Evolutionary conservation across 306 rosid genomes (phyloP), one percentile per base, ranked within the genome.

Genomic region (Pterocarpus santalinus): DNA sequence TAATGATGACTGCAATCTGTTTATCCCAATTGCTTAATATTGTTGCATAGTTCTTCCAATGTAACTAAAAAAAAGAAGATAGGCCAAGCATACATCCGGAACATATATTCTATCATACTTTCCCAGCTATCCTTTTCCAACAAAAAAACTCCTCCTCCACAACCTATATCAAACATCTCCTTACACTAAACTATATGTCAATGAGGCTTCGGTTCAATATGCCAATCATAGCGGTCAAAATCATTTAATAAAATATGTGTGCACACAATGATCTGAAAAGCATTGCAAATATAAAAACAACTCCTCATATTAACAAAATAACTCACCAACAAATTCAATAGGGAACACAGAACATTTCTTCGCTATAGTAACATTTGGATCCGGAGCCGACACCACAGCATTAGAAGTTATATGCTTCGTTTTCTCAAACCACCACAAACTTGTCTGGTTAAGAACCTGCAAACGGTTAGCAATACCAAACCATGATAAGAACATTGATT

Each of bases 341-440:
- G 99, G 98, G 79, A 95, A 93, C 83, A 95, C 99, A 2, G 91
- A 90, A 85, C 99, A 95, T 83, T 95, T 95, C 83, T 78, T 91
- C 7, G 96, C 99, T 83, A 95, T 93, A 14, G 98, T 90, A 71
- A 95, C 98, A 81, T 95, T 95, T 67, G 81, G 91, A 81, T 95
- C 96, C 0, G 99, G 99, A 43, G 88, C 83, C 1, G 85, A 89
- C 16, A 91, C 93, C 79, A 95, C 92, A 30, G 98, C 99, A 64
- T 93, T 95, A 2, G 92, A 81, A 51, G 91, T 90, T 57, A 95
- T 91, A 51, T 95, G 98, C 74, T 14, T 88, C 5, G 98, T 95
- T 80, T 84, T 87, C 75, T 95, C 94, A 86, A 95, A 95, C 99
- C 99, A 93, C 99, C 98, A 95, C 79, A 95, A 85, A 81, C 99